phyloP scores from a whole-genome alignment of 176 grass and related monocot genomes.

The Rhynchospora breviuscula region DNA sequence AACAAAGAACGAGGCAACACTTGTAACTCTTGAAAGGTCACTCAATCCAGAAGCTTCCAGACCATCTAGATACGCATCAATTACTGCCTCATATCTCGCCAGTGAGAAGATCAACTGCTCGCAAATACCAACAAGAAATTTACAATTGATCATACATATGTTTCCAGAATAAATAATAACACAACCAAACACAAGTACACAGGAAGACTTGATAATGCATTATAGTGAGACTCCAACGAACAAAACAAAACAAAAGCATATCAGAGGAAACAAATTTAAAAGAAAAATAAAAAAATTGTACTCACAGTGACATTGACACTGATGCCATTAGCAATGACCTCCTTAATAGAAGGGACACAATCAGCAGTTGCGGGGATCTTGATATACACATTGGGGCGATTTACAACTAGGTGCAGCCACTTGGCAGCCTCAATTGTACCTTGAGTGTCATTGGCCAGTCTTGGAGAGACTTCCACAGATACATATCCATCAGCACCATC shows the following conservation, averaged over 20 bases:
- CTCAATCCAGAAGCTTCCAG: slow-evolving; percentile 87
- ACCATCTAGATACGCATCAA: slow-evolving; percentile 93
- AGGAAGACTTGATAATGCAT: not conserved
- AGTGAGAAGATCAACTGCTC: slow-evolving; percentile 93
- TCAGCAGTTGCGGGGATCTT: slow-evolving; percentile 98
- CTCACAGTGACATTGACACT: slow-evolving; percentile 99
- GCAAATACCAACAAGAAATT: slow-evolving; percentile 23
- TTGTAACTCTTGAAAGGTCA: slow-evolving; percentile 85
- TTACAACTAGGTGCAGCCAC: slow-evolving; percentile 85
- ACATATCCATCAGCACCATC: slow-evolving; percentile 92
- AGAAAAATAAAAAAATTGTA: slow-evolving; percentile 8
- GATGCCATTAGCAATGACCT: slow-evolving; percentile 87
- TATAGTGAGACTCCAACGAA: not conserved
- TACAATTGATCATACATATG: not conserved
- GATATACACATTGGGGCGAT: slow-evolving; percentile 86
- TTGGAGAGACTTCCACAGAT: slow-evolving; percentile 93
- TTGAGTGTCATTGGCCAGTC: slow-evolving; percentile 84
- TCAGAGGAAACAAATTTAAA: not conserved
- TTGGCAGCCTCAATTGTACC: slow-evolving; percentile 91
- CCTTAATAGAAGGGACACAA: slow-evolving; percentile 79
- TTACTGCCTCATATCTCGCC: slow-evolving; percentile 90
- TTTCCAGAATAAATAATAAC: too few species aligned
- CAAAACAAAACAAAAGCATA: not conserved
- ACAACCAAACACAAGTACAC: not conserved
- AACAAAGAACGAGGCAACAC: slow-evolving; percentile 97